Conservation (phyloP, 495 filamentous ascomycete genomes). For the Penicillium tannophilum region DNA sequence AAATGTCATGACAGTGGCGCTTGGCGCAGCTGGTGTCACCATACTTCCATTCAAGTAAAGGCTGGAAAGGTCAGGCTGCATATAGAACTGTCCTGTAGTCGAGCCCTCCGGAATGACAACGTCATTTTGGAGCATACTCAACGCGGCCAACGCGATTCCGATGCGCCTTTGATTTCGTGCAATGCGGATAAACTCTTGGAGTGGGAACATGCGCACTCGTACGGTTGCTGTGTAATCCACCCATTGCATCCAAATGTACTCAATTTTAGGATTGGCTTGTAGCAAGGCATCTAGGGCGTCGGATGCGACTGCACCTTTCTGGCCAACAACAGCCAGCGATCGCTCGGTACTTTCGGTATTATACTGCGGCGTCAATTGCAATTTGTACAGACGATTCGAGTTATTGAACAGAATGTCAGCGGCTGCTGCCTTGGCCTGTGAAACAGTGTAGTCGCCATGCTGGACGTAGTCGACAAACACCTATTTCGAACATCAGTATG, state of each 20-base stretch:
- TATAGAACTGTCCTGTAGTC: conserved; percentile 59
- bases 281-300: conserved; percentile 30
- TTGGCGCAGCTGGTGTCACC: conserved; percentile 16
- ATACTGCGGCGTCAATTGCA: conserved; percentile 34
- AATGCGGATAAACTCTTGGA: conserved; percentile 62
- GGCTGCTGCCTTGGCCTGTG: conserved; percentile 61
- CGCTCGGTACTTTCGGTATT: neutral
- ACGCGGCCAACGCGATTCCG: conserved; percentile 54
- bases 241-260: conserved; percentile 74
- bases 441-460: conserved; percentile 54
- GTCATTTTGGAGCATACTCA: conserved; percentile 59
- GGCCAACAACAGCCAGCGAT: neutral
- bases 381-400: conserved; percentile 65
- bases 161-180: conserved; percentile 55
- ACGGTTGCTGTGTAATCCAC: conserved; percentile 73
- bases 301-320: neutral
- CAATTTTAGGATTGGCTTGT: conserved; percentile 33
- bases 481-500: conserved; percentile 28
- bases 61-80: conserved; percentile 62
- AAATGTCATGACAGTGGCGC: conserved; percentile 59
- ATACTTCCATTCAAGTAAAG: conserved; percentile 55
- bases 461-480: conserved; percentile 65
- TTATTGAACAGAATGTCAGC: conserved; percentile 69
- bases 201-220: conserved; percentile 70
- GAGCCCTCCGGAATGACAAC: conserved; percentile 35